Base-by-base conservation (phyloP, 1,284 basidiomycete genomes). In the Pseudozyma pruni region DNA sequence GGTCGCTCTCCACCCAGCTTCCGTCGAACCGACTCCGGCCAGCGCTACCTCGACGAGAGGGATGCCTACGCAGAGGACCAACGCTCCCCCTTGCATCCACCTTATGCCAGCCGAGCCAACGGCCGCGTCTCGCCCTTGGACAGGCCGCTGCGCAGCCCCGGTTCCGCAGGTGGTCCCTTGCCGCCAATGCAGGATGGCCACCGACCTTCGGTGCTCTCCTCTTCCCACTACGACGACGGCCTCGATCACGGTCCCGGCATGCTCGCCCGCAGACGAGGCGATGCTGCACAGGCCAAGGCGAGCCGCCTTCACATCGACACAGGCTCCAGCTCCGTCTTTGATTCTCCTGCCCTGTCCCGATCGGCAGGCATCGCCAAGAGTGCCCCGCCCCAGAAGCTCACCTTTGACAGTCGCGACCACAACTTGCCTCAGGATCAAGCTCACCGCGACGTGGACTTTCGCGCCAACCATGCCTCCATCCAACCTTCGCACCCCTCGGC, bases 311-410 rank as follows among this genome's bases (percentile, higher is more conserved):
- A 75, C 59, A 74, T 81, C 39, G 72, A 79, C 52, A 70, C 70
- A 0, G 61, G 59, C 35, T 43, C 55, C 29, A 46, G 50, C 34
- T 58, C 63, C 3, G 25, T 48, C 14, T 58, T 63, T 25, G 50
- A 60, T 17, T 44, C 56, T 23, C 31, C 53, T 14, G 23, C 40
- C 10, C 37, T 46, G 25, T 35, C 32, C 40, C 50, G 42, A 14
- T 50, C 53, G n/a, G 33, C 33, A 17, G 54, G 52, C 23, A 59
- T 68, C 11, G 70, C 77, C n/a, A 66, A 63, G 40, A 78, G 75
- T 41, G 80, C 80, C 1, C 80, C 80, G 5, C 74, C 80, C 16
- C 71, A 79, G 22, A 79, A 81, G 67, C 67, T 66, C 17, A 62
- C 64, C 0, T 81, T 80, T 10, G 73, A 72, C 44, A 59, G 51